A percentile compares a stretch with the other conserved stretches of the same genome.
phyloP scores from a whole-genome alignment of 2,329 filamentous ascomycete genomes.

The Xylariomycetidae sp. region DNA sequence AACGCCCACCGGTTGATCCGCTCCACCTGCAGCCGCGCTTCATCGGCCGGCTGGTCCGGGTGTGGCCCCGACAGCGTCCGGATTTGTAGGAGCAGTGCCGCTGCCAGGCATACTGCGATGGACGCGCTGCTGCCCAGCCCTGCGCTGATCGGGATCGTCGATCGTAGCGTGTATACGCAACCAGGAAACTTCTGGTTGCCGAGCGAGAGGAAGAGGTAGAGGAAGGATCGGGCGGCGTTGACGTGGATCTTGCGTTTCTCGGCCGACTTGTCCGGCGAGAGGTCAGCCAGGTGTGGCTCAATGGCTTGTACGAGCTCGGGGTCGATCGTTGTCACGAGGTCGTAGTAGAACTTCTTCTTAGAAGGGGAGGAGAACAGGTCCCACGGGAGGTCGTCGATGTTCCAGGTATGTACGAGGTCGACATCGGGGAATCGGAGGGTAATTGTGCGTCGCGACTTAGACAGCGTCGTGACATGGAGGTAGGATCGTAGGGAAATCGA shows the following conservation, averaged over 20 bases:
- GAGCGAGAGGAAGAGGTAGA: conserved; percentile 88
- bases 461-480: conserved; percentile 88
- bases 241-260: conserved; percentile 78
- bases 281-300: conserved; percentile 66
- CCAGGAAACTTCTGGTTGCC: conserved; percentile 73
- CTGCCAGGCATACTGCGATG: conserved; percentile 80
- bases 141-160: conserved; percentile 87
- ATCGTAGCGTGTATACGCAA: conserved; percentile 84
- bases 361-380: conserved; percentile 66
- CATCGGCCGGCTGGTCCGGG: conserved; percentile 79
- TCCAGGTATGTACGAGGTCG: conserved; percentile 83
- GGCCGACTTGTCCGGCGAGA: conserved; percentile 62
- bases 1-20: conserved; percentile 98
- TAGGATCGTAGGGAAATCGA: conserved; percentile 94
- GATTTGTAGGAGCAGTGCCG: conserved; percentile 80
- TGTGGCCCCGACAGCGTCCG: conserved; percentile 85
- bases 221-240: conserved; percentile 74
- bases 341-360: conserved; percentile 95
- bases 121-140: conserved; percentile 92
- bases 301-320: conserved; percentile 74
- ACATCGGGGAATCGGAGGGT: conserved; percentile 89
- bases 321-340: conserved; percentile 78
- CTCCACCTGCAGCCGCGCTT: conserved; percentile 86
- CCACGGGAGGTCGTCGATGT: conserved; percentile 91
- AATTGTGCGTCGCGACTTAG: conserved; percentile 84